phyloP scores from a whole-genome alignment of 352 stramenopile species.

The Albugo laibachii region DNA sequence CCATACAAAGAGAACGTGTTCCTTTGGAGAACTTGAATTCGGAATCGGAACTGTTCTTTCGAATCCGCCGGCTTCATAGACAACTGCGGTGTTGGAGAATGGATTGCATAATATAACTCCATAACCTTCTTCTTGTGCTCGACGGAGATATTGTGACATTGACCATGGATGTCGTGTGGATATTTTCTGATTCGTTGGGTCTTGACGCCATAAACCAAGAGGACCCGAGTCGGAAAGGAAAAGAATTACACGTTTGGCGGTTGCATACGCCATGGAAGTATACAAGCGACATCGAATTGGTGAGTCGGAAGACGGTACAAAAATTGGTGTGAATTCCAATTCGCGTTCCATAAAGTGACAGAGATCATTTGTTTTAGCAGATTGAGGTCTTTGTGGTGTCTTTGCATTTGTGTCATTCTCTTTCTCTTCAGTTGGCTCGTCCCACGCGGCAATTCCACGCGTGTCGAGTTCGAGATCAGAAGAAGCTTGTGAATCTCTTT shows the following conservation, averaged over 20 bases:
- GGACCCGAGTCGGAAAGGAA: slow-evolving; percentile 75
- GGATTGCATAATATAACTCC: slow-evolving; percentile 76
- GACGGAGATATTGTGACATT: slow-evolving; percentile 69
- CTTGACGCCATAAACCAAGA: slow-evolving; percentile 69
- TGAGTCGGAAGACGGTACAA: slow-evolving; percentile 72
- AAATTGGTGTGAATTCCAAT: slow-evolving; percentile 64
- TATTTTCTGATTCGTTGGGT: slow-evolving; percentile 24
- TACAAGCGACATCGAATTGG: slow-evolving; percentile 74
- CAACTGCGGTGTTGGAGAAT: slow-evolving; percentile 71
- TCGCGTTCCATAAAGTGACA: slow-evolving; percentile 77
- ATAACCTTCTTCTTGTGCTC: slow-evolving; percentile 71
- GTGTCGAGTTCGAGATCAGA: slow-evolving; percentile 61
- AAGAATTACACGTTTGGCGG: slow-evolving; percentile 69
- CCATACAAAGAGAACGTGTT: slow-evolving; percentile 80
- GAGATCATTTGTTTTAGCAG: slow-evolving; percentile 25
- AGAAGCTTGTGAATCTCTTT: slow-evolving; percentile 26
- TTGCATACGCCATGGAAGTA: slow-evolving; percentile 74
- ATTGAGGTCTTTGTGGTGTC: slow-evolving; percentile 10
- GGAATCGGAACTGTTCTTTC: slow-evolving; percentile 71
- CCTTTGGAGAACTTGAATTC: slow-evolving; percentile 62
- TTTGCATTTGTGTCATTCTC: neutral
- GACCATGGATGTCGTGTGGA: slow-evolving; percentile 75
- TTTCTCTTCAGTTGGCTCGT: slow-evolving; percentile 20
- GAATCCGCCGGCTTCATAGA: slow-evolving; percentile 75
- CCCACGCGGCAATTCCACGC: slow-evolving; percentile 46